A percentile compares a stretch with the other conserved stretches of the same genome.
Conservation (phyloP, 2,329 filamentous ascomycete genomes). For the Colletotrichum sp. region DNA sequence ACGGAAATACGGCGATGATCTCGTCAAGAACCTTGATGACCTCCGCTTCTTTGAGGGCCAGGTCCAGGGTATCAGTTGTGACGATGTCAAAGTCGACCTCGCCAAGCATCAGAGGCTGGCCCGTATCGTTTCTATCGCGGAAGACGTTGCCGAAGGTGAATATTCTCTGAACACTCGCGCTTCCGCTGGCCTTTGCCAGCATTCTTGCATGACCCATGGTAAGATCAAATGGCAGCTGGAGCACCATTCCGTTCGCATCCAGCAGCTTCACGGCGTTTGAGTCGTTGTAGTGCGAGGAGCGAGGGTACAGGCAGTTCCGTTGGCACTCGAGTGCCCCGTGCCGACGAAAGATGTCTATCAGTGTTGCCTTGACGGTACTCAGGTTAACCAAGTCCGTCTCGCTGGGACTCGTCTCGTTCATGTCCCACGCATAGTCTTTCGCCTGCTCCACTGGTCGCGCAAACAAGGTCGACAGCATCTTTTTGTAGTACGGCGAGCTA, state of each 20-base stretch:
- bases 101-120: conserved; percentile 81
- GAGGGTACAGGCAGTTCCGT: conserved; percentile 79
- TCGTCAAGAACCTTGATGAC: conserved; percentile 95
- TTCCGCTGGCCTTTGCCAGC: conserved; percentile 73
- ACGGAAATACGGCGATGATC: conserved; percentile 81
- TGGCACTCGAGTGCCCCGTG: conserved; percentile 88
- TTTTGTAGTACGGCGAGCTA: conserved; percentile 85
- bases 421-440: conserved; percentile 82
- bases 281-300: conserved; percentile 76
- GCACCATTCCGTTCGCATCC: conserved; percentile 82
- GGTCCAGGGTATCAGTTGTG: conserved; percentile 79
- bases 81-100: conserved; percentile 98
- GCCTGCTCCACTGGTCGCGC: conserved; percentile 76
- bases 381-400: conserved; percentile 72
- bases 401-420: conserved; percentile 61
- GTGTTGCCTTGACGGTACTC: conserved; percentile 73
- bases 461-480: conserved; percentile 88
- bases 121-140: conserved; percentile 77
- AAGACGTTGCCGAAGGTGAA: conserved; percentile 91
- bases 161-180: conserved; percentile 72
- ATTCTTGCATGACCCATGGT: conserved; percentile 87
- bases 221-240: conserved; percentile 94
- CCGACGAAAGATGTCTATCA: conserved; percentile 81
- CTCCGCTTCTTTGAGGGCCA: conserved; percentile 91
- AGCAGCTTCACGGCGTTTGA: conserved; percentile 78